A percentile compares a stretch with the other conserved stretches of the same genome.
These are phyloP conservation scores for Polymyxa betae DNA, from an alignment of 208 protist species.

Conservation along the genomic window DNA sequence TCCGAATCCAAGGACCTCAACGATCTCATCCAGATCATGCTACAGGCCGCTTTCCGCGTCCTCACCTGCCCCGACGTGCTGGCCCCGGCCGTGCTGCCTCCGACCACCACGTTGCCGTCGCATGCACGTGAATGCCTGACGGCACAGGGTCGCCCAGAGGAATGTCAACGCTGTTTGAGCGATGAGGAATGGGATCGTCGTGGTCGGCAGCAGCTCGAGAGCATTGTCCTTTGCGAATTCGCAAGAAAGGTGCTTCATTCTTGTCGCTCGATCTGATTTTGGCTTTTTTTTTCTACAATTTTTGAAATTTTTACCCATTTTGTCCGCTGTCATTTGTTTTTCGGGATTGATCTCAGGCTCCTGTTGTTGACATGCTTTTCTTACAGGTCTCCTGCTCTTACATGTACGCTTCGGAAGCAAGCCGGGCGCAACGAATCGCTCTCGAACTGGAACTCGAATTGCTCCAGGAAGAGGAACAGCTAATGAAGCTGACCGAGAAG, in stretches of 20 bases:
- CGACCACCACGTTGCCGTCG: background rate
- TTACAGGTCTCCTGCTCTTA: slow-evolving; percentile 55
- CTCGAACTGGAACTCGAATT: slow-evolving; percentile 62
- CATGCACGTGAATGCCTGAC: background rate
- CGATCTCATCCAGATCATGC: slow-evolving; percentile 23
- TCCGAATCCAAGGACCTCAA: slow-evolving; percentile 49
- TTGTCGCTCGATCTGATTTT: background rate
- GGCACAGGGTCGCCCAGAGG: background rate
- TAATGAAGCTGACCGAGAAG: slow-evolving; percentile 46
- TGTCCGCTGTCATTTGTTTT: no score
- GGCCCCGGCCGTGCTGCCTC: background rate
- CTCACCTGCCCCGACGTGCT: background rate
- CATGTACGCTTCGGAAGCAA: slow-evolving; percentile 56
- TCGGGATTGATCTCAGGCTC: background rate
- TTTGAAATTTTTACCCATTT: slow-evolving; percentile 27
- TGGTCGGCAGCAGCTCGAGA: slow-evolving; percentile 59
- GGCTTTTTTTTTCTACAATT: slow-evolving; percentile 36
- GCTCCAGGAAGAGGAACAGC: slow-evolving; percentile 59
- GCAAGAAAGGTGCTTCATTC: background rate
- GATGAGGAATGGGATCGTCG: slow-evolving; percentile 61
- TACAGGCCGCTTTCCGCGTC: slow-evolving; percentile 12
- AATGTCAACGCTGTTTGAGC: slow-evolving; percentile 41
- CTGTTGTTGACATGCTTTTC: slow-evolving; percentile 21
- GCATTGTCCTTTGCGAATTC: slow-evolving; percentile 52
- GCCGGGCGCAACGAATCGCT: slow-evolving; percentile 58